Evolutionary conservation across 441 rosid genomes (phyloP).

Genomic region (Croton laevigatus): DNA sequence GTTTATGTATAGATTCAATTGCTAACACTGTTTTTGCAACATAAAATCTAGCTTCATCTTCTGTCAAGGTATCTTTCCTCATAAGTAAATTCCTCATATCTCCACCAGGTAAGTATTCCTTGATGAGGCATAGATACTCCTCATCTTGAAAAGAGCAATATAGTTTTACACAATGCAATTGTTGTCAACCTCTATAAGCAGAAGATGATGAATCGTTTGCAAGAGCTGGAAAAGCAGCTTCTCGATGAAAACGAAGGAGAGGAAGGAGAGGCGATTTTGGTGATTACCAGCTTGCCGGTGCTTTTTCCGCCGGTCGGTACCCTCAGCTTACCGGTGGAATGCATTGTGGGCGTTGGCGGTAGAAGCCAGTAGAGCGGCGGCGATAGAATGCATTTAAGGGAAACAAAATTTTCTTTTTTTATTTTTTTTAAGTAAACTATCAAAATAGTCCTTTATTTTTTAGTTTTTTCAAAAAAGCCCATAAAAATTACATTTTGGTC

Average conservation of each 20-base stretch:
- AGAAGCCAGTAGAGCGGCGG: too few relatives aligned
- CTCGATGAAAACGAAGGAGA: slow-evolving; percentile 62
- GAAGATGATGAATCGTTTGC: slow-evolving; percentile 71
- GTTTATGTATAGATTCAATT: slow-evolving; percentile 88
- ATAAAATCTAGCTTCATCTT: slow-evolving; percentile 90
- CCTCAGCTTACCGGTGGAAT: too few relatives aligned
- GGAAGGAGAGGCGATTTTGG: slow-evolving; percentile 62
- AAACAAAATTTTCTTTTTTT: too few relatives aligned
- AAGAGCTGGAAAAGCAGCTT: slow-evolving; percentile 80
- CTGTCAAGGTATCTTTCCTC: slow-evolving; percentile 93
- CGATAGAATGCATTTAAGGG: too few relatives aligned
- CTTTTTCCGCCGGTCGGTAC: too few relatives aligned
- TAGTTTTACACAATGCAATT: slow-evolving; percentile 91
- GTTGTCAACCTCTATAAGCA: slow-evolving; percentile 96
- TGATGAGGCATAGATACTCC: slow-evolving; percentile 87
- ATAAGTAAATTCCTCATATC: slow-evolving; percentile 98
- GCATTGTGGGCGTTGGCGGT: too few relatives aligned
- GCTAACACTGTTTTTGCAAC: slow-evolving; percentile 95
- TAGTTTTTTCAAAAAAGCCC: too few relatives aligned
- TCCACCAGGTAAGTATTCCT: slow-evolving; percentile 99
- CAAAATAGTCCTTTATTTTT: too few relatives aligned
- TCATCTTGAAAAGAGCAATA: slow-evolving; percentile 98
- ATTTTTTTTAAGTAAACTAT: too few relatives aligned
- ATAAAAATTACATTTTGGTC: too few relatives aligned
- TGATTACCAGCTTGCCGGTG: slow-evolving; percentile 60